phyloP scores from a whole-genome alignment of 140 eudicot species.

The Ambrosia hybrid region DNA sequence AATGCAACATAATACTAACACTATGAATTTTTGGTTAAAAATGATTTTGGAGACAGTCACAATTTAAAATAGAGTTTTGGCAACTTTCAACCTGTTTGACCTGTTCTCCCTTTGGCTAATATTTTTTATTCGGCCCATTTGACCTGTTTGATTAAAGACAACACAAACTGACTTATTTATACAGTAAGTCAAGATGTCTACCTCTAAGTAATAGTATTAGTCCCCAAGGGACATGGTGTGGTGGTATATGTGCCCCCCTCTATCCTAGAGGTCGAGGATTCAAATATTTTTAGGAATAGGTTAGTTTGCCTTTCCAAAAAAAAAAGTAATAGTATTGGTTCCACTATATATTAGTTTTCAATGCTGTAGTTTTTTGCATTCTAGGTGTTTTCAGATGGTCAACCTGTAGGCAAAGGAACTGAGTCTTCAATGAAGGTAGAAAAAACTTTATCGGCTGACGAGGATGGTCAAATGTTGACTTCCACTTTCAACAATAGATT shows the following conservation, averaged over 20 bases:
- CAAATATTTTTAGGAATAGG: too few species aligned
- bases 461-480: conserved; percentile 48
- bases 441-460: conserved; percentile 43
- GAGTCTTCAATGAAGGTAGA: conserved; percentile 39
- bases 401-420: conserved; percentile 31
- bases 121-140: too few species aligned
- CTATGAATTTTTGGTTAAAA: not conserved
- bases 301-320: too few species aligned
- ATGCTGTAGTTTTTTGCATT: conserved; percentile 30
- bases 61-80: not conserved
- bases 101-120: not conserved
- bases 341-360: conserved; percentile 18
- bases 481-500: conserved; percentile 50
- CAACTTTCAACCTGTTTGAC: not conserved
- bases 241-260: too few species aligned
- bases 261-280: too few species aligned
- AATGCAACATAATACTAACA: not conserved
- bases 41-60: not conserved
- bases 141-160: too few species aligned
- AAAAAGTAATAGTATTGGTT: not conserved
- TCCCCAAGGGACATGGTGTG: too few species aligned
- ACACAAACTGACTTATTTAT: not conserved
- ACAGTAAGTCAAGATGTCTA: not conserved
- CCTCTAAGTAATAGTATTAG: not conserved
- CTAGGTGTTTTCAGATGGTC: conserved; percentile 52